Evolutionary conservation across 148 eudicot genomes (phyloP), one percentile per base, ranked within the genome.

Genomic region (Selenicereus undatus): DNA sequence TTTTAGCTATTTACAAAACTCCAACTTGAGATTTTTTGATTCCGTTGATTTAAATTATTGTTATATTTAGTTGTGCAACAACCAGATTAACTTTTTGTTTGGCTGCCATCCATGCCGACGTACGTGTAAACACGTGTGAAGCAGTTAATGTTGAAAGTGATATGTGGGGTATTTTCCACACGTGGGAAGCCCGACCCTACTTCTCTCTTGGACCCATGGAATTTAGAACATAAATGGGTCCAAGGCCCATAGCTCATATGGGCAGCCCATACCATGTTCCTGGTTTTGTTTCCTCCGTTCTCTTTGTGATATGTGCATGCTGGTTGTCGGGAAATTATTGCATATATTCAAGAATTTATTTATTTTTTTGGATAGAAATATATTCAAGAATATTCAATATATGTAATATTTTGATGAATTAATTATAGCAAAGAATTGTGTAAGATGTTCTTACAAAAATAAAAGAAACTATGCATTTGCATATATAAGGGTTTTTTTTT

Each of bases 111-210:
- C 27, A 27, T 68, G 32, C 27, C 35, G 27, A 7, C 27, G 17
- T 54, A 54, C 27, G 24, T 7, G 12, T 20, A 21, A 14, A 39
- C 74, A 71, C 74, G 51, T 71, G 73, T 35, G 73, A 70, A 70
- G 73, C 0, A 70, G 35, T 70, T 29, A 32, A 35, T 70, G 73
- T 2, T 60, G 39, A 70, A 70, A 71, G 32, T 29, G 71, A 68
- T 26, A 71, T 39, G 52, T 42, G 75, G 51, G 51, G 14, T n/a
- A 39, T 14, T 11, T 72, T 72, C 24, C 75, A 42, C 75, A 72
- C 51, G 51, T 72, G 75, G 75, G 75, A 72, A 72, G 29, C 26
- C 18, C n/a, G 52, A 22, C 14, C 75, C 52, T 72, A 72, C 26
- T 72, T 1, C 50, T 21, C 2, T 72, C 35, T 72, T 42, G 75